phyloP scores from a whole-genome alignment of 2,329 filamentous ascomycete species.

The Ophiostoma triangulosporum region DNA sequence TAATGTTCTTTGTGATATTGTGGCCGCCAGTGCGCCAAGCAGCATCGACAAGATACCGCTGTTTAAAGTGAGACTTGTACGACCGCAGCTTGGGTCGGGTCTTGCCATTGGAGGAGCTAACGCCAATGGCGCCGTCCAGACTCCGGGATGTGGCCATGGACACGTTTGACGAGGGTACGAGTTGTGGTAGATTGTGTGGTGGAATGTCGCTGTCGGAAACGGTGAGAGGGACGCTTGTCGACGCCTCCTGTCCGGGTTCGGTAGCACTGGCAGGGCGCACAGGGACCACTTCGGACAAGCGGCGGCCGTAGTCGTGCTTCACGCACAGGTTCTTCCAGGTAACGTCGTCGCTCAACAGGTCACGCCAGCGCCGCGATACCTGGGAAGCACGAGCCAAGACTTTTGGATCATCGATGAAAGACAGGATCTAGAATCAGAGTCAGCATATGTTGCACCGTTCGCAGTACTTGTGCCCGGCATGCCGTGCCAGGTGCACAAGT shows the following conservation, averaged over 20 bases:
- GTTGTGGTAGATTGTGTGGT: slow-evolving; percentile 13
- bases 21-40: slow-evolving; percentile 90
- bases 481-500: not conserved
- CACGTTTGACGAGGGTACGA: slow-evolving; percentile 23
- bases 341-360: slow-evolving; percentile 88
- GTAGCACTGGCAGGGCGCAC: slow-evolving; percentile 13
- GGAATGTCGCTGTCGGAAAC: slow-evolving; percentile 16
- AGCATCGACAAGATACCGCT: slow-evolving; percentile 90
- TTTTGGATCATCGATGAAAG: slow-evolving; percentile 93
- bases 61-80: slow-evolving; percentile 96
- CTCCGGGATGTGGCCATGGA: slow-evolving; percentile 33
- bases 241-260: slow-evolving; percentile 15
- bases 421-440: slow-evolving; percentile 53
- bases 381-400: slow-evolving; percentile 87
- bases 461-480: not conserved
- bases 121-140: slow-evolving; percentile 33
- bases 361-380: slow-evolving; percentile 89
- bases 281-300: slow-evolving; percentile 36
- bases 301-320: slow-evolving; percentile 74
- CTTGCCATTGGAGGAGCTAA: slow-evolving; percentile 13
- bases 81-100: slow-evolving; percentile 56
- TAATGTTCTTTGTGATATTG: slow-evolving; percentile 75
- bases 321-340: slow-evolving; percentile 97
- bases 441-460: not conserved
- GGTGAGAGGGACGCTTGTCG: slow-evolving; percentile 21